Percentiles rank a stretch among this genome's conserved stretches.
Evolutionary conservation across 169 alveolate species (phyloP).

Genomic region (Plasmodium vinckei): DNA sequence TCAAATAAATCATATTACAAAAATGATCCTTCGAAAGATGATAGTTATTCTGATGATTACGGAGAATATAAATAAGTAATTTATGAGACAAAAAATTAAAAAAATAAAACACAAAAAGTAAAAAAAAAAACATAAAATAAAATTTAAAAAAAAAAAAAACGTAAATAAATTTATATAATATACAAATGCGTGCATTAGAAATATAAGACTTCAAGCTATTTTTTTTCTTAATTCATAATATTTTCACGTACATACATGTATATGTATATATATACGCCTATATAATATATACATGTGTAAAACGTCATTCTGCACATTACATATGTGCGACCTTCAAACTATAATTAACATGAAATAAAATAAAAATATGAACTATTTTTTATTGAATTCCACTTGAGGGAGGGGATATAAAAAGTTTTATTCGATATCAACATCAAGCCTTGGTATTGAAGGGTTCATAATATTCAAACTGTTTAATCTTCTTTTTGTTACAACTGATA

Average conservation of each 20-base stretch:
- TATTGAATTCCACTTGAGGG: too few relatives aligned
- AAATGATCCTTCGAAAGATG: slow-evolving; percentile 1
- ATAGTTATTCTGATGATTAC: slow-evolving; percentile 5
- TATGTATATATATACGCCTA: background rate
- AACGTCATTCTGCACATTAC: background rate
- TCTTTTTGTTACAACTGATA: slow-evolving; percentile 68
- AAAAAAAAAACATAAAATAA: too few relatives aligned
- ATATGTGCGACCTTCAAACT: background rate
- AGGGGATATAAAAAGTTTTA: background rate
- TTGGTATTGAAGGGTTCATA: slow-evolving; percentile 56
- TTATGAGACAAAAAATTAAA: background rate
- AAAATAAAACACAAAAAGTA: too few relatives aligned
- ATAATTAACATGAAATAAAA: too few relatives aligned
- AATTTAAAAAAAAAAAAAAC: too few relatives aligned
- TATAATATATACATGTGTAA: slow-evolving; percentile 1
- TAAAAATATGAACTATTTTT: too few relatives aligned
- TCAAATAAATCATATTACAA: slow-evolving; percentile 35
- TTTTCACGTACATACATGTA: background rate
- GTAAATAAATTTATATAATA: too few relatives aligned
- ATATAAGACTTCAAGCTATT: background rate
- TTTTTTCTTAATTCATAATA: background rate
- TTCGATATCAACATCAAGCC: slow-evolving; percentile 46
- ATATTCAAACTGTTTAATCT: slow-evolving; percentile 65
- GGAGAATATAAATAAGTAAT: background rate
- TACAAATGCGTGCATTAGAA: background rate